phyloP scores from a whole-genome alignment of 202 grass and related monocot genomes.

The Panicum hallii region DNA sequence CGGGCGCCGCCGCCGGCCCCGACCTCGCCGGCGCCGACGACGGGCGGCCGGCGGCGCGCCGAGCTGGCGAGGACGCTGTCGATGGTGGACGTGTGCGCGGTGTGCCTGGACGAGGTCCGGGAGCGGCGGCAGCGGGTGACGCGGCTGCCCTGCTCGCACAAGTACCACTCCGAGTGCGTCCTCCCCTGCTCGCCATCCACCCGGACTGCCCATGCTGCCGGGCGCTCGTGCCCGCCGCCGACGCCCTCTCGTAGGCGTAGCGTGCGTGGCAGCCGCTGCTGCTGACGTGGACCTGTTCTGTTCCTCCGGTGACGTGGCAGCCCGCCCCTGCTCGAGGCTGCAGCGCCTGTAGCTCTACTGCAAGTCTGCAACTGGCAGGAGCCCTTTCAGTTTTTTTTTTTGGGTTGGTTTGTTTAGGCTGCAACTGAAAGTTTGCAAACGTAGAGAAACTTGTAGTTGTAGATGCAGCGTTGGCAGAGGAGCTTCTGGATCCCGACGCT shows the following conservation, averaged over 20 bases:
- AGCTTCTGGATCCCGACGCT: too few species aligned
- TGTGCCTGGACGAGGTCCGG: conserved; percentile 66
- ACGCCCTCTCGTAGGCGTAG: background rate
- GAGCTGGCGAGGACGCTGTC: conserved; percentile 41
- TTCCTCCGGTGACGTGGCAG: too few species aligned
- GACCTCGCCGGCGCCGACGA: background rate
- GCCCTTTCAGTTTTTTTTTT: too few species aligned
- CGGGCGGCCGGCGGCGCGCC: background rate
- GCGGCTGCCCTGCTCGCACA: conserved; percentile 73
- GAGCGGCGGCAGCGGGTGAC: conserved; percentile 45
- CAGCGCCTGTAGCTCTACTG: too few species aligned
- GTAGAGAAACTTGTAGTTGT: too few species aligned
- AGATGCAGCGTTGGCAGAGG: too few species aligned
- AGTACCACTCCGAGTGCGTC: conserved; percentile 73
- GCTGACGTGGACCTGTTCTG: too few species aligned
- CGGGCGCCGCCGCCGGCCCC: background rate
- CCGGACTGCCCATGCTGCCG: conserved; percentile 71
- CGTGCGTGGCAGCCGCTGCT: too few species aligned
- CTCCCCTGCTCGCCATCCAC: conserved; percentile 68
- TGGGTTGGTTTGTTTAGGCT: too few species aligned
- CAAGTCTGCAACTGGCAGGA: too few species aligned
- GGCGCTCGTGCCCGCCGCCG: conserved; percentile 48
- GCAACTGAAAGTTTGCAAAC: too few species aligned
- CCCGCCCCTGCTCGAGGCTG: background rate
- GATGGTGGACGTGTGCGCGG: conserved; percentile 57